Evolutionary conservation across 176 grass and related monocot genomes (phyloP), one percentile per base, ranked within the genome.

Genomic region (Aegilops longissima): DNA sequence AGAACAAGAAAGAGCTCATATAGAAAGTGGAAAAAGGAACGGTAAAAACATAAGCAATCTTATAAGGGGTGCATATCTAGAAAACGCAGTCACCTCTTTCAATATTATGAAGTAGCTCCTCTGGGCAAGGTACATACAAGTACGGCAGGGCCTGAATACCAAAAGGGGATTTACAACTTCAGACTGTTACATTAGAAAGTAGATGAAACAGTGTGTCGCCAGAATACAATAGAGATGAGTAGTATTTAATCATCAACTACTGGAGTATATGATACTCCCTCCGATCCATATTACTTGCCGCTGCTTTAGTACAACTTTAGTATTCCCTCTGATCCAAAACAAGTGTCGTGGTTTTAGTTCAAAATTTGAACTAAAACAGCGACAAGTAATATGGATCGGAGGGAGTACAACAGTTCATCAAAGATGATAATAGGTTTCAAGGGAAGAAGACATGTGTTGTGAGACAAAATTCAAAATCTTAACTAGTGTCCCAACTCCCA

Each of bases 101-200:
- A 38, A 87, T 34, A 79, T 90, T 86, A 82, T 73, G 62, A 17
- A 88, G 87, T 36, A 95, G 78, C 70, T 95, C 93, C 20, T 92
- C 87, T 12, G 85, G 82, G 85, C 93, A 95, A 80, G 88, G 88
- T 73, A 95, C 80, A 84, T 92, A 92, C 82, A 95, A 86, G 82
- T 90, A 95, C 33, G 93, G 93, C 82, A 95, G 75, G 54, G 79
- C 90, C 93, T 95, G 79, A 76, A 86, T 79, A 75, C 8, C 36
- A 91, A 68, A 76, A 61, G 44, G 25, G 84, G 42, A 77, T 33
- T 56, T 58, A 76, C 16, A 90, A 56, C 47, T 33, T 77, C 17
- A 77, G 27, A 56, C 47, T 54, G 17, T 77, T 21, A 52, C 35
- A 30, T 74, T 71, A 58, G 56, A 66, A 90, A 52, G 18, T 61